A percentile compares a stretch with the other conserved stretches of the same genome.
Evolutionary conservation across 164 flowering plant genomes (phyloP).

Genomic region (Vitis rupestris): DNA sequence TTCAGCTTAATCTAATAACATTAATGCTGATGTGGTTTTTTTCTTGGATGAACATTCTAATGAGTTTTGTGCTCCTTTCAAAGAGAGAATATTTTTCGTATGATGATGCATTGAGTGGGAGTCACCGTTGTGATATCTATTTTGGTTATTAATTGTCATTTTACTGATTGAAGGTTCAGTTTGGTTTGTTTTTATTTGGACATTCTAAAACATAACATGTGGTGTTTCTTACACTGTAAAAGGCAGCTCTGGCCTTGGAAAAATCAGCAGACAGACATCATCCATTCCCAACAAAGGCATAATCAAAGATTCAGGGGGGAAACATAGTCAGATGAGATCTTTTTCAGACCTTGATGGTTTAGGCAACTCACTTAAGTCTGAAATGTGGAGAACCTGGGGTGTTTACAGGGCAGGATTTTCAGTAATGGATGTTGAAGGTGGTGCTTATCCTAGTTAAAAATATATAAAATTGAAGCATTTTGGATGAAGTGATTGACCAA

Average conservation of each 20-base stretch:
- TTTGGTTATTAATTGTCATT: too few relatives aligned
- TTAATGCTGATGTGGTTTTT: too few relatives aligned
- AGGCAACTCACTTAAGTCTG: constrained; percentile 31
- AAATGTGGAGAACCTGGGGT: constrained; percentile 66
- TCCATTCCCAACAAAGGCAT: constrained; percentile 10
- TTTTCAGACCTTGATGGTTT: constrained; percentile 17
- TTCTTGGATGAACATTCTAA: too few relatives aligned
- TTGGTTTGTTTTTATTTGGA: background rate
- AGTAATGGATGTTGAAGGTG: constrained; percentile 59
- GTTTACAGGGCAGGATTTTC: constrained; percentile 44
- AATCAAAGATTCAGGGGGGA: constrained; percentile 9
- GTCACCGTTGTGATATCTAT: too few relatives aligned
- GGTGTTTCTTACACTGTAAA: constrained; percentile 36
- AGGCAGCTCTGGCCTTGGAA: constrained; percentile 47
- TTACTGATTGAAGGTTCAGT: background rate
- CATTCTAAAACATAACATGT: constrained; percentile 17
- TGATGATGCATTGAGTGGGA: too few relatives aligned
- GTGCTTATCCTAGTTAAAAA: background rate
- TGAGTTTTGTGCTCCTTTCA: too few relatives aligned
- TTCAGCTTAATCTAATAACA: too few relatives aligned
- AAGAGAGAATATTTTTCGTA: too few relatives aligned
- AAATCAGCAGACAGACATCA: constrained; percentile 23
- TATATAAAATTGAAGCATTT: background rate
- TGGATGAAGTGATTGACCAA: background rate
- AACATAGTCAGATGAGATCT: constrained; percentile 15